Conservation (phyloP, 2,329 filamentous ascomycete genomes). For the Microcyclosporella mali region DNA sequence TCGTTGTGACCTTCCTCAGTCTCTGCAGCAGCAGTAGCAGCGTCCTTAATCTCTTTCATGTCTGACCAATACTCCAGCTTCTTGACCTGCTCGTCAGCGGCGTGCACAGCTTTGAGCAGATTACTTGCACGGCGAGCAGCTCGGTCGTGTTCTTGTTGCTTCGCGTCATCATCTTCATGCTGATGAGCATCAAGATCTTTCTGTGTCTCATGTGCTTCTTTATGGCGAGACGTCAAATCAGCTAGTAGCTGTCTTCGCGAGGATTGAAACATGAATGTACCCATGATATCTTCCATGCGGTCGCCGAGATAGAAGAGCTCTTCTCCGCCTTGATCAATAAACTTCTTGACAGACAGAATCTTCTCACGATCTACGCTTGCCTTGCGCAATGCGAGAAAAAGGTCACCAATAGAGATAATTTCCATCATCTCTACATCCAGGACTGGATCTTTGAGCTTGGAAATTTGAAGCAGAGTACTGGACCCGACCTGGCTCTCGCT, state of each 20-base stretch:
- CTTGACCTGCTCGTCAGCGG: constrained; percentile 74
- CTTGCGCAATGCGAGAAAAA: constrained; percentile 62
- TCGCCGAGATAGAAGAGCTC: constrained; percentile 70
- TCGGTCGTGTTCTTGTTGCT: constrained; percentile 36
- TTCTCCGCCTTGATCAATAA: constrained; percentile 67
- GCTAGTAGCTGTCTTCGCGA: constrained; percentile 72
- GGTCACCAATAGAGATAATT: constrained; percentile 58
- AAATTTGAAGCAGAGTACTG: constrained; percentile 11
- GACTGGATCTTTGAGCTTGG: constrained; percentile 36
- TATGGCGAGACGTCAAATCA: constrained; percentile 57
- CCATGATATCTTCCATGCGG: constrained; percentile 78
- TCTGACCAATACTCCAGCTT: constrained; percentile 85
- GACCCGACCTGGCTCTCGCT: constrained; percentile 17
- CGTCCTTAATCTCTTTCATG: constrained; percentile 37
- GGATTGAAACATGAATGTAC: constrained; percentile 79
- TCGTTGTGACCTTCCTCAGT: constrained; percentile 9
- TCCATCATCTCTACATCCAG: constrained; percentile 47
- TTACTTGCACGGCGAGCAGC: constrained; percentile 52
- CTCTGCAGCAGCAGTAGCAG: constrained; percentile 10
- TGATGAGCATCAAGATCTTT: constrained; percentile 39
- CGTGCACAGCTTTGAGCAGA: constrained; percentile 66
- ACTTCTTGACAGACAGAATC: constrained; percentile 73
- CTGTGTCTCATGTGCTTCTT: constrained; percentile 48
- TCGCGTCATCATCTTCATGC: constrained; percentile 37
- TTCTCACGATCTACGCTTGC: constrained; percentile 86